A percentile compares a stretch with the other conserved stretches of the same genome.
These are phyloP conservation scores for Mucuna pruriens DNA, from an alignment of 306 rosid species.

Conservation along the genomic window DNA sequence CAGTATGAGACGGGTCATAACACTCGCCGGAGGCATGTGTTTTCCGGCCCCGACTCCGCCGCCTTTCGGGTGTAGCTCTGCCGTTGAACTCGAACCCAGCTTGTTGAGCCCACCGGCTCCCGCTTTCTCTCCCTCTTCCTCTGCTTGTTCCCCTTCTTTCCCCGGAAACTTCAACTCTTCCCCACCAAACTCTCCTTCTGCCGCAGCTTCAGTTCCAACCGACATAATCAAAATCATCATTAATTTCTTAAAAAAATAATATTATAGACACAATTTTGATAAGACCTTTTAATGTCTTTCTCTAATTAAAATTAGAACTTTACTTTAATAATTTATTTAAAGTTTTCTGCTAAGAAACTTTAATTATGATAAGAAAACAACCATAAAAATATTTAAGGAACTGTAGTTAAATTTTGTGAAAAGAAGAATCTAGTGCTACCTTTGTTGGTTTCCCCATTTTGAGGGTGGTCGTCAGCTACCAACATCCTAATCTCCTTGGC, in stretches of 20 bases:
- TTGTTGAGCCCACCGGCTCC: conserved; percentile 69
- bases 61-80: conserved; percentile 74
- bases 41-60: conserved; percentile 48
- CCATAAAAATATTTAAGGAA: background rate
- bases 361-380: background rate
- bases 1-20: conserved; percentile 90
- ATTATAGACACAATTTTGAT: too few species aligned
- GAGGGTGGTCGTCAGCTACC: conserved; percentile 79
- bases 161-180: conserved; percentile 66
- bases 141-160: conserved; percentile 54
- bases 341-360: background rate
- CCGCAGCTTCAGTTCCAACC: conserved; percentile 37
- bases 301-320: too few species aligned
- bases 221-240: conserved; percentile 16
- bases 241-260: background rate
- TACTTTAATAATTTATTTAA: too few species aligned
- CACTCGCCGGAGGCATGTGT: conserved; percentile 99
- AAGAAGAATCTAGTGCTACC: conserved; percentile 37
- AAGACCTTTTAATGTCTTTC: too few species aligned
- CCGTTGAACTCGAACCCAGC: conserved; percentile 73
- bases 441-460: conserved; percentile 73
- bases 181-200: conserved; percentile 54
- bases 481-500: conserved; percentile 97
- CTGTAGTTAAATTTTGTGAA: background rate
- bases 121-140: conserved; percentile 58